Base-by-base conservation (phyloP, 208 protist genomes). In the Leishmania braziliensis region DNA sequence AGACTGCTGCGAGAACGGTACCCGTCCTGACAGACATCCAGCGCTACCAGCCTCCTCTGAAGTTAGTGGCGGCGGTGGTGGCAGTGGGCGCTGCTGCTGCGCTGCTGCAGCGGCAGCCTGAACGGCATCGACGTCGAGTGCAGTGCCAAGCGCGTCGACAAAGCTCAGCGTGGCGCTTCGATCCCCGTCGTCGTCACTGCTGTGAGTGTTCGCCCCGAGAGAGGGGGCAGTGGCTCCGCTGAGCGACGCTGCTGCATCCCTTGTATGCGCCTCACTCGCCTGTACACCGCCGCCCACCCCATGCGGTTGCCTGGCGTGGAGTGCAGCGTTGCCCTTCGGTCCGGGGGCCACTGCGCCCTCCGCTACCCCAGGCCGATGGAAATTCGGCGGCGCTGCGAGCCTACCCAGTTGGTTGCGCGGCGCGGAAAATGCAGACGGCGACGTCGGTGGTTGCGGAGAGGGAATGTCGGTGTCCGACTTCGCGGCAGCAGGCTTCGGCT, bases 131-230 rank as follows among this genome's bases (percentile, higher is more conserved):
- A 93, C 84, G 75, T 93, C 87, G 23, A 93, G 80, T 48, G 81
- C 86, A 2, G 90, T 88, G 23, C 88, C 90, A 29, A 86, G 77
- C 10, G 80, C 84, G 75, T 93, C 90, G 5, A 84, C 75, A 74
- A 92, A 93, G 54, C 88, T 83, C 68, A 76, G 83, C n/a, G 60
- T 77, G 29, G 29, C 54, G 71, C 58, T 69, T 3, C 23, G 26
- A 23, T 79, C 58, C 12, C 50, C 29, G n/a, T 81, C 71, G 46
- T 74, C 50, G 43, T 43, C 63, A 62, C 66, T 53, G 23, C 20
- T 26, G 58, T 36, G 46, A 14, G 5, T 33, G 9, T 53, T 54
- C 8, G 8, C 23, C 5, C 6, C 46, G 2, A 16, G 26, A 5
- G 43, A 54, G 46, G 46, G 43, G 14, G 20, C 20, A 3, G 46